Evolutionary conservation across 2,329 filamentous ascomycete species (phyloP).

Genomic region (Berkeleyomyces rouxiae): DNA sequence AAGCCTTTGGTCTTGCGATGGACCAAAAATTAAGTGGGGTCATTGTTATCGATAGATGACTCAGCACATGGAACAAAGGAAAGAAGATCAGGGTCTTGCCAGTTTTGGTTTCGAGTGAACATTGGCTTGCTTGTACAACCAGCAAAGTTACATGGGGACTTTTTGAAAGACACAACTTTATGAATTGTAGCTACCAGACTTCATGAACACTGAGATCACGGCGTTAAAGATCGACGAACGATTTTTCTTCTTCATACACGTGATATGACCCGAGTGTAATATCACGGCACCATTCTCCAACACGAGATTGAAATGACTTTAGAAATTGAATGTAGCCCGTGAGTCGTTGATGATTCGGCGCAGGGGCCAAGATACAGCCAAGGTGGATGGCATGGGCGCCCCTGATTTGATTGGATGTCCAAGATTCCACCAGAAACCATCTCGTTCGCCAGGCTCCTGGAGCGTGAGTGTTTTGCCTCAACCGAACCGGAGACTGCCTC

Average conservation of each 20-base stretch:
- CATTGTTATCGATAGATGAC: conserved; percentile 11
- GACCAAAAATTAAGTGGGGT: conserved; percentile 12
- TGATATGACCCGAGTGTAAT: background rate
- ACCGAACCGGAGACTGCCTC: background rate
- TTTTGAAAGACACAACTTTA: too few species aligned
- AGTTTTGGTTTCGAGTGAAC: background rate
- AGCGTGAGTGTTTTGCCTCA: too few species aligned
- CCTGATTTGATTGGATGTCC: background rate
- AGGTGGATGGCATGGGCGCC: background rate
- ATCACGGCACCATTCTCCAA: too few species aligned
- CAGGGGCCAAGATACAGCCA: background rate
- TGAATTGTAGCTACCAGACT: too few species aligned
- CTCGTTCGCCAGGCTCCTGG: background rate
- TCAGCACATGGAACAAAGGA: conserved; percentile 1
- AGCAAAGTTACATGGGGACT: background rate
- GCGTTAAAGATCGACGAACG: background rate
- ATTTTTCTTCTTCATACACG: background rate
- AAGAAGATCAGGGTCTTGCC: background rate
- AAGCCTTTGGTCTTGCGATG: conserved; percentile 9
- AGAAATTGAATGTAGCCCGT: too few species aligned
- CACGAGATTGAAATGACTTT: too few species aligned
- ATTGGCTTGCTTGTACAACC: background rate
- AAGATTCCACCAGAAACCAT: background rate
- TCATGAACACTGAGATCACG: too few species aligned
- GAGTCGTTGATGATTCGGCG: background rate